These are phyloP conservation scores for Crithidia fasciculata DNA, from an alignment of 208 protist species.

Conservation along the genomic window DNA sequence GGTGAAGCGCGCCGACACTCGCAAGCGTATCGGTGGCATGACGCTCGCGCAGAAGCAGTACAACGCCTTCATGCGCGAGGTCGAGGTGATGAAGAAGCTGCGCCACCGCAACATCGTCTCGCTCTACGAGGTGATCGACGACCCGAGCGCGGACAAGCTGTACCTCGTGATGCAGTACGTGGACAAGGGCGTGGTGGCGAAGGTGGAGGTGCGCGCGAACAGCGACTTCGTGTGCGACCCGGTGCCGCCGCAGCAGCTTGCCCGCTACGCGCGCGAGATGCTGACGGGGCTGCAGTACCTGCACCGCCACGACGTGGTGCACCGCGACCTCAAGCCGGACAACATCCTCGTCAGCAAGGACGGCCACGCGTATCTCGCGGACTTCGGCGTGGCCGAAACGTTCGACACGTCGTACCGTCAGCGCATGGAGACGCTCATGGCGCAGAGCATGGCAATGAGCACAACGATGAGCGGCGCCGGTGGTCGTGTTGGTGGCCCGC, in stretches of 20 bases:
- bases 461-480: constrained; percentile 48
- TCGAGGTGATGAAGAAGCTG: constrained; percentile 95
- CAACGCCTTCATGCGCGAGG: constrained; percentile 76
- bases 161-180: constrained; percentile 95
- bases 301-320: constrained; percentile 76
- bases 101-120: constrained; percentile 94
- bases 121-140: constrained; percentile 96
- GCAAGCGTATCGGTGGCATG: constrained; percentile 33
- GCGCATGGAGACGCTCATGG: constrained; percentile 49
- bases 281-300: constrained; percentile 68
- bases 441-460: constrained; percentile 52
- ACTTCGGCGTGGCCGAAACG: constrained; percentile 83
- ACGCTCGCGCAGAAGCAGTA: constrained; percentile 40
- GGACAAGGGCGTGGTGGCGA: constrained; percentile 59
- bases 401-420: constrained; percentile 51
- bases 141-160: constrained; percentile 86
- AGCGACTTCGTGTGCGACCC: constrained; percentile 50
- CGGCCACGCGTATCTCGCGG: constrained; percentile 62
- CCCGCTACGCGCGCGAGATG: constrained; percentile 55
- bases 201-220: constrained; percentile 30
- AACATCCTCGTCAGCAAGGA: constrained; percentile 73
- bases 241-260: constrained; percentile 44
- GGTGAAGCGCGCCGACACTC: constrained; percentile 58
- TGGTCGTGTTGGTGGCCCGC: constrained; percentile 31
- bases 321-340: constrained; percentile 88